A percentile compares a stretch with the other conserved stretches of the same genome.
Evolutionary conservation across 208 protist species (phyloP).

Genomic region (Zelonia costaricensis): DNA sequence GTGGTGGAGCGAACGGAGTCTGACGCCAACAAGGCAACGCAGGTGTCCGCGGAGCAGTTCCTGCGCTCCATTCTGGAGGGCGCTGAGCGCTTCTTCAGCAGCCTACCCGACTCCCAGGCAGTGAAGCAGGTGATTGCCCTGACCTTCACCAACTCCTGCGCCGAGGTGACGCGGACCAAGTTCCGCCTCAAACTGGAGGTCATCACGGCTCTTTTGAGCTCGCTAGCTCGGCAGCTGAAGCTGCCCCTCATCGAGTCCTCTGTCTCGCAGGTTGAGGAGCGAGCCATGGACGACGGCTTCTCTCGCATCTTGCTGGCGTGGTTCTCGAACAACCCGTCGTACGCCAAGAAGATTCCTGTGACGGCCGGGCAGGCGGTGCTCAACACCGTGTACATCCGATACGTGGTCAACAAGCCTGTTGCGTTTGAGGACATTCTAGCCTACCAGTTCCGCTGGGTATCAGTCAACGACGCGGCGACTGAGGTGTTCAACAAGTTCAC

Average conservation of each 20-base stretch:
- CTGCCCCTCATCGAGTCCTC: slow-evolving; percentile 52
- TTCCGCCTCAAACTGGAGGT: slow-evolving; percentile 76
- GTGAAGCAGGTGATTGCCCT: slow-evolving; percentile 63
- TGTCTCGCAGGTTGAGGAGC: slow-evolving; percentile 67
- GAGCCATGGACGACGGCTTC: slow-evolving; percentile 83
- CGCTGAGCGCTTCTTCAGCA: slow-evolving; percentile 58
- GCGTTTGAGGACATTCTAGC: slow-evolving; percentile 70
- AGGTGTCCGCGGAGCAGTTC: slow-evolving; percentile 47
- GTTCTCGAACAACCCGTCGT: slow-evolving; percentile 62
- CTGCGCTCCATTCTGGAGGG: slow-evolving; percentile 59
- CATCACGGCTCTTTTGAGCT: slow-evolving; percentile 37
- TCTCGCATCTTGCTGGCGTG: slow-evolving; percentile 77
- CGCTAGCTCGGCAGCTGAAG: slow-evolving; percentile 37
- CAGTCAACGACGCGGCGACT: slow-evolving; percentile 57
- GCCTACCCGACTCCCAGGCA: slow-evolving; percentile 48
- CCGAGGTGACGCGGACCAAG: slow-evolving; percentile 78
- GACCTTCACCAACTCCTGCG: slow-evolving; percentile 84
- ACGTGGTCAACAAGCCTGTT: slow-evolving; percentile 35
- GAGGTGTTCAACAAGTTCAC: slow-evolving; percentile 80
- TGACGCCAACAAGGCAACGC: slow-evolving; percentile 21
- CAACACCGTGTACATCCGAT: slow-evolving; percentile 65
- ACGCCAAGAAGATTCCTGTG: slow-evolving; percentile 38
- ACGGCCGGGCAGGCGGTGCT: slow-evolving; percentile 48
- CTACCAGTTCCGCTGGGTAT: slow-evolving; percentile 66
- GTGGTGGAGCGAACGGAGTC: slow-evolving; percentile 11